Percentiles rank a stretch among this genome's conserved stretches.
phyloP scores from a whole-genome alignment of 192 early-diverging fungal species.

The Umbelopsis sp. region DNA sequence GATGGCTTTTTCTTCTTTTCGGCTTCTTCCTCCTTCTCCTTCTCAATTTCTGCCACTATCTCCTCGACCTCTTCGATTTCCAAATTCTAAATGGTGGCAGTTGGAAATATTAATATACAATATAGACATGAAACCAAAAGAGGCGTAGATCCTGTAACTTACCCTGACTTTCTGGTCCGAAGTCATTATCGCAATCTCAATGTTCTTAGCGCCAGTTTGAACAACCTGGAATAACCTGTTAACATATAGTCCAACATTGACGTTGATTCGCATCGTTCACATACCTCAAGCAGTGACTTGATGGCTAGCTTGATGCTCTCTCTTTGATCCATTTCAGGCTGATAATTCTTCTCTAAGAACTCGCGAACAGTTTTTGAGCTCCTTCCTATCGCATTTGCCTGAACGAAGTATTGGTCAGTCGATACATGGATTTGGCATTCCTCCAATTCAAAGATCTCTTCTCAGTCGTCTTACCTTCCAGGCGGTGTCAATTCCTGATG shows the following conservation, averaged over 20 bases:
- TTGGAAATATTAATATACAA: not conserved
- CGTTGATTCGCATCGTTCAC: not conserved
- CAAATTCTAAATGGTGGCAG: slow-evolving; percentile 52
- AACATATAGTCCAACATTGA: slow-evolving; percentile 6
- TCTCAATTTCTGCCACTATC: slow-evolving; percentile 76
- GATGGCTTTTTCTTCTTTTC: slow-evolving; percentile 74
- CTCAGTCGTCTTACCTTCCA: slow-evolving; percentile 74
- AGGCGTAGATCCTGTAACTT: not conserved
- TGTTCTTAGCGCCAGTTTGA: slow-evolving; percentile 99
- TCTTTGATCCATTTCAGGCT: slow-evolving; percentile 77
- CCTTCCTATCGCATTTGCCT: slow-evolving; percentile 95
- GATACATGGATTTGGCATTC: slow-evolving; percentile 6
- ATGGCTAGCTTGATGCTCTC: slow-evolving; percentile 91
- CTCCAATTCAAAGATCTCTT: not conserved
- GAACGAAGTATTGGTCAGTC: not conserved
- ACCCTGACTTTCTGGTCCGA: slow-evolving; percentile 72
- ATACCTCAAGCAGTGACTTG: slow-evolving; percentile 87
- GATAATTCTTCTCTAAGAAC: slow-evolving; percentile 98
- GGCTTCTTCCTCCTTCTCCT: slow-evolving; percentile 89
- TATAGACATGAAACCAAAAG: not conserved
- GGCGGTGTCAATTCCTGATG: slow-evolving; percentile 97
- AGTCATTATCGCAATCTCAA: slow-evolving; percentile 95
- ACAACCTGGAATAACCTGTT: slow-evolving; percentile 67
- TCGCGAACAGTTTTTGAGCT: slow-evolving; percentile 97
- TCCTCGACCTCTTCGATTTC: slow-evolving; percentile 75